Evolutionary conservation across 495 filamentous ascomycete genomes (phyloP), one percentile per base, ranked within the genome.

Genomic region (Opeltia flavorubescens): DNA sequence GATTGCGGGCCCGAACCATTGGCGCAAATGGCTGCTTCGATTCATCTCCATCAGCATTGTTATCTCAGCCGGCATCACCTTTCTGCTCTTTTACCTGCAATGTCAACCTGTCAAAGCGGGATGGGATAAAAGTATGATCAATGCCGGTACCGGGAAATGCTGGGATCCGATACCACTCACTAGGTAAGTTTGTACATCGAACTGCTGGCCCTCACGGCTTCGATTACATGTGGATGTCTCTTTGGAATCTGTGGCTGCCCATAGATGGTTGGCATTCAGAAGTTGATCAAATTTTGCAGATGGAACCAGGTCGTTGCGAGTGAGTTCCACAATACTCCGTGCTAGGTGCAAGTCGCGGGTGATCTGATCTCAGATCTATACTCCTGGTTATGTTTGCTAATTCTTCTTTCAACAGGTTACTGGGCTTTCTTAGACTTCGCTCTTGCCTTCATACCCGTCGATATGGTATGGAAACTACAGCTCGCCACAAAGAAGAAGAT

Each of bases 401-500:
- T 1, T 3, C 2, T 12, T 27, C n/a, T 11, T 3, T 11, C 17
- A 2, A 12, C 12, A 65, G 62, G 52, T 27, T 66, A 62, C 47
- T 68, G 64, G 21, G 66, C 60, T 0, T 58, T 67, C 20, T 41
- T 63, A 23, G 72, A 76, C 49, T 48, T 74, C 4, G 69, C 68
- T 28, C 62, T 76, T 17, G 69, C 71, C 20, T 48, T 68, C 0
- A 74, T 72, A 35, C 71, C 72, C 0, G 52, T 57, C 5, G 41
- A 65, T 4, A 62, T 71, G 3, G 56, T 76, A 7, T 64, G 53
- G 45, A 55, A 54, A 11, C 51, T 76, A 5, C 64, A 73, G 27
- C 58, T 76, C 49, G 51, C 58, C 13, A 21, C 54, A 6, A 61
- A 59, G 54, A 71, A 71, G 57, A 74, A 74, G 54, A 46, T 73